These are phyloP conservation scores for Melaleuca quinquenervia DNA, from an alignment of 345 rosid genomes.

Conservation along the genomic window DNA sequence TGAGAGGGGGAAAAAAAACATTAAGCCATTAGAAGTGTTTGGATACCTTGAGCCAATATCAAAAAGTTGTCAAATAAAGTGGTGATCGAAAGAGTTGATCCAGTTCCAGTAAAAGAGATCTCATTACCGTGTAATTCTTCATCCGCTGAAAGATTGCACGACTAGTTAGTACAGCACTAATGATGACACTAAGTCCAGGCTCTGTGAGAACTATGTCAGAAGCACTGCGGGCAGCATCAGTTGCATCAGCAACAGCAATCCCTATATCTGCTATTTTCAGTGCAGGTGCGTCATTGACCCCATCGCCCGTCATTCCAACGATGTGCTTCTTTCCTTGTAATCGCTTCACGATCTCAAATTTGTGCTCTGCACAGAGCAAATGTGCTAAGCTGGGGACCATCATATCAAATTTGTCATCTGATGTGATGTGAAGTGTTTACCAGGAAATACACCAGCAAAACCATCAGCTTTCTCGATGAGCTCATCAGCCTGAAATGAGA, in stretches of 20 bases:
- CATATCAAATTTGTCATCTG: neutral
- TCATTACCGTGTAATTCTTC: slow-evolving; percentile 77
- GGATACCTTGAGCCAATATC: neutral
- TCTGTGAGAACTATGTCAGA: slow-evolving; percentile 89
- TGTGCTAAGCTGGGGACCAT: neutral
- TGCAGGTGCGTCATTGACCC: slow-evolving; percentile 92
- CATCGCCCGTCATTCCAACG: slow-evolving; percentile 95
- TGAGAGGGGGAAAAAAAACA: neutral
- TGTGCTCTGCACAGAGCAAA: slow-evolving; percentile 48
- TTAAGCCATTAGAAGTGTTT: neutral
- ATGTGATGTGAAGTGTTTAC: slow-evolving; percentile 16
- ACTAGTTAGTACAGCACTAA: slow-evolving; percentile 87
- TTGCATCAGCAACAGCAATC: slow-evolving; percentile 87
- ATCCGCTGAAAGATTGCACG: slow-evolving; percentile 91
- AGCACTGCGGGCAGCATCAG: slow-evolving; percentile 90
- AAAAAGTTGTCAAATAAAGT: neutral
- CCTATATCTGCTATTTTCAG: slow-evolving; percentile 85
- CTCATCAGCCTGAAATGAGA: slow-evolving; percentile 47
- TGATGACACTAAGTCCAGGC: slow-evolving; percentile 87
- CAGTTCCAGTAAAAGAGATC: neutral
- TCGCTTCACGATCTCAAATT: slow-evolving; percentile 71
- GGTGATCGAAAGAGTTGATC: neutral
- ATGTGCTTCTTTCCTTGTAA: slow-evolving; percentile 73
- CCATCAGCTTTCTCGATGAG: slow-evolving; percentile 90
- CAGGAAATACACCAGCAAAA: slow-evolving; percentile 91